Evolutionary conservation across 352 stramenopile genomes (phyloP), one percentile per base, ranked within the genome.

Genomic region (Globisporangium apiculatum): DNA sequence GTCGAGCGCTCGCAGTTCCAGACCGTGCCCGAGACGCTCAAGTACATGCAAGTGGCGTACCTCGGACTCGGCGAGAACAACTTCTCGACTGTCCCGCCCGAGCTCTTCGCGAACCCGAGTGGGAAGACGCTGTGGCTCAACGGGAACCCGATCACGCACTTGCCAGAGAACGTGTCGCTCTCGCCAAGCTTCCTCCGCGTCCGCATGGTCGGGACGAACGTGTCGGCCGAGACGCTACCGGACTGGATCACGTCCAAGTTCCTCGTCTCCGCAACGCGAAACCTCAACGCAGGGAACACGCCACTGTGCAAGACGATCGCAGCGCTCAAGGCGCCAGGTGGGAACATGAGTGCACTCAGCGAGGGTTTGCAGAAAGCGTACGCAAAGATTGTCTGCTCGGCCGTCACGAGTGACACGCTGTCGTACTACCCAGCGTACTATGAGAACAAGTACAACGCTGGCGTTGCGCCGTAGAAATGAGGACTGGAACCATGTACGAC

Each of bases 101-200:
- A 60, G 48, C 14, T 65, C 7, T 60, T 65, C 17, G 42, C 48
- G 12, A 14, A 55, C 24, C 37, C 59, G n/a, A 42, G 56, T 17
- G 59, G 40, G 1, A 41, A 18, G 9, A 55, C 59, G 1, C 3
- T 65, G 4, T 65, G 59, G 52, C 52, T 65, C 37, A 65, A 65
- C 31, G 53, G 53, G 7, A 60, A 65, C 48, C 59, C 52, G 17
- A 60, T 64, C 38, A 37, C 46, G 38, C 11, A 15, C 7, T 12
- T 64, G 15, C 51, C 52, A 18, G 40, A 17, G 2, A 38, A 4
- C 12, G 11, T 47, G 17, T 35, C 40, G 40, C 1, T 58, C 7
- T 10, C 41, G 7, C 17, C 58, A 15, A 10, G 9, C 6, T 40
- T 49, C 24, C 7, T 31, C 11, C 36, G n/a, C 12, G n/a, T 64